Evolutionary conservation across 331 rosid species (phyloP), one percentile per base, ranked within the genome.

Genomic region (Malus hybrid): DNA sequence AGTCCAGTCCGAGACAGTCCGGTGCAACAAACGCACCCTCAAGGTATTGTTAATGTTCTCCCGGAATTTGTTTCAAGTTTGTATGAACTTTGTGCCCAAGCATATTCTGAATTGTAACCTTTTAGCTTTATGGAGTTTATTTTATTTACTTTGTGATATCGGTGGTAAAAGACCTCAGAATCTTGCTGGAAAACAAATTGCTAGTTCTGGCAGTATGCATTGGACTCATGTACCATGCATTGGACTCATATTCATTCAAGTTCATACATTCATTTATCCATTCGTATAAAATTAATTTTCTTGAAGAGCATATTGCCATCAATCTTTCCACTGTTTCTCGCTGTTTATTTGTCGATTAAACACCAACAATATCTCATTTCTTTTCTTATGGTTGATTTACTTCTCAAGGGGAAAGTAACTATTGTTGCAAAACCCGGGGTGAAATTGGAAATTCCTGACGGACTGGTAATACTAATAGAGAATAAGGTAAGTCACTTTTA

Each of bases 361-460:
- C 55, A 15, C 56, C 56, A 50, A 6, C 68, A 15, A 8, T 32
- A 55, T 8, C 31, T 73, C 52, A 20, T 44, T 73, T 2, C 12
- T 61, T 4, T 10, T 42, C 33, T 73, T 27, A 28, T 28, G 69
- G 59, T 42, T 60, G 77, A 61, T 73, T 73, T 61, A 32, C 13
- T 67, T 48, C 66, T 57, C 3, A 31, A 88, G 96, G 96, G 96
- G 69, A 80, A 74, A 55, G 93, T 91, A 56, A 84, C 71, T 61
- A 81, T 88, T 32, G 60, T 73, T 78, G 92, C 92, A 74, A 81
- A 88, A 74, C 85, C 96, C 6, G 92, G 86, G 44, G 59, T 74
- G 78, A 87, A 81, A 76, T 73, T 88, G 85, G 92, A 91, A 86
- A 88, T 91, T 67, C 90, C 93, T 0, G 92, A 88, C 55, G 89